phyloP scores from a whole-genome alignment of 2,329 filamentous ascomycete genomes.

The Ophiocordyceps sinensis region DNA sequence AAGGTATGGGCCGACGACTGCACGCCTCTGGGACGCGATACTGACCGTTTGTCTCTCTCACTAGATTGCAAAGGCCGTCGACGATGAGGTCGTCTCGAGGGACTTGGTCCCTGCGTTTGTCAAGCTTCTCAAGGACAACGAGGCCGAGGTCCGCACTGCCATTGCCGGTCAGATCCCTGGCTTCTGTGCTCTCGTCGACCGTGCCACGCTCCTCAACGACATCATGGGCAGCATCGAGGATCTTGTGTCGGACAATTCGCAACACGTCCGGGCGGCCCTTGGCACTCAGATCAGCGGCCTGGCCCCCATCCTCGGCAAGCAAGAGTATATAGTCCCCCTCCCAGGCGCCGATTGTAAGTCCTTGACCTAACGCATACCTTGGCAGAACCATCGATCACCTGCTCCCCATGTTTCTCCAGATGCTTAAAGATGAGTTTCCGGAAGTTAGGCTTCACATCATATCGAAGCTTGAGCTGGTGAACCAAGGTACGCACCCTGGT shows the following conservation, averaged over 20 bases:
- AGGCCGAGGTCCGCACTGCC: constrained; percentile 92
- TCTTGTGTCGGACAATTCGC: constrained; percentile 86
- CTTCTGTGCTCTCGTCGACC: constrained; percentile 83
- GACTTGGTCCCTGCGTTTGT: constrained; percentile 95
- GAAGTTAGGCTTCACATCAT: constrained; percentile 98
- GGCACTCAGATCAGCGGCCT: constrained; percentile 95
- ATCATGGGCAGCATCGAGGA: constrained; percentile 96
- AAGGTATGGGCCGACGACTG: constrained; percentile 44
- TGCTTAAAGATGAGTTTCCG: constrained; percentile 98
- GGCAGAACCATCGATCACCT: constrained; percentile 84
- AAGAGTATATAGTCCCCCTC: constrained; percentile 56
- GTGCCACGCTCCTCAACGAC: constrained; percentile 77
- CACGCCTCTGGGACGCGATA: not conserved
- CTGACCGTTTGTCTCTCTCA: not conserved
- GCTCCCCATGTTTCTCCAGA: constrained; percentile 95
- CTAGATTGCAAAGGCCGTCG: constrained; percentile 93
- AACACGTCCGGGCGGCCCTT: constrained; percentile 89
- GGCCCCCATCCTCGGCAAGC: constrained; percentile 91
- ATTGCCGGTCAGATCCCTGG: constrained; percentile 96
- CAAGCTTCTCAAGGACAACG: constrained; percentile 93
- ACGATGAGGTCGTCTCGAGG: constrained; percentile 87
- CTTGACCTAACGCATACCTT: not conserved
- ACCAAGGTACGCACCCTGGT: constrained; percentile 52
- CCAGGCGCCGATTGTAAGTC: not conserved
- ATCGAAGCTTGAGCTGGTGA: constrained; percentile 97